Conservation (phyloP, 257 asterid species). For the Nicotiana attenuata region DNA sequence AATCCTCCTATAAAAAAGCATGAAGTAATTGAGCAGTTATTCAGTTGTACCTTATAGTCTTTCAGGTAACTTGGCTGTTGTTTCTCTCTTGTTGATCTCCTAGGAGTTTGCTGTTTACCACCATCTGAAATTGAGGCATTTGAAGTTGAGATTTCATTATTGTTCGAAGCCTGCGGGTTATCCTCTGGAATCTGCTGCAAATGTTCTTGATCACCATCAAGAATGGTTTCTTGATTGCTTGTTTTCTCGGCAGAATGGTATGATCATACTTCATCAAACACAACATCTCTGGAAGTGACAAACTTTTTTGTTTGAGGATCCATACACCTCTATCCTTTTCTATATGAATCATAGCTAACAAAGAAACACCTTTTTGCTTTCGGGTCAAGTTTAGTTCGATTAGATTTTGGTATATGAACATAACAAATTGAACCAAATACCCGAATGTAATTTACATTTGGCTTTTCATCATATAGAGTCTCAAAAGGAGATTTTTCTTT, state of each 20-base stretch:
- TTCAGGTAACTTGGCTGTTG: background rate
- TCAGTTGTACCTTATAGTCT: background rate
- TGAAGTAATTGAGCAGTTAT: background rate
- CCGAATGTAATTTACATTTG: conserved; percentile 15
- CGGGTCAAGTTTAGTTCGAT: conserved; percentile 21
- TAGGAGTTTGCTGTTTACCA: background rate
- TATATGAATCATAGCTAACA: conserved; percentile 18
- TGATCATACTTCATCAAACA: conserved; percentile 17
- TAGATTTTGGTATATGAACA: background rate
- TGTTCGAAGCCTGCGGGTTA: background rate
- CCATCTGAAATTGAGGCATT: background rate
- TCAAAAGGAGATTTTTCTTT: conserved; percentile 11
- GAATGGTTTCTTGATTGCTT: background rate
- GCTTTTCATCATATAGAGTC: conserved; percentile 1
- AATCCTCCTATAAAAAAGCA: background rate
- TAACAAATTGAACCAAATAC: conserved; percentile 18
- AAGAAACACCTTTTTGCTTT: conserved; percentile 11
- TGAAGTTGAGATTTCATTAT: background rate
- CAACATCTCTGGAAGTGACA: conserved; percentile 12
- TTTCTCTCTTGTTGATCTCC: conserved; percentile 5
- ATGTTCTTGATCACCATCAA: background rate
- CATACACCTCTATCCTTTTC: conserved; percentile 24
- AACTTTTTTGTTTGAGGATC: conserved; percentile 6
- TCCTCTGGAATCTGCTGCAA: background rate
- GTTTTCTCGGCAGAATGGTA: background rate